Conservation (phyloP, 176 grass and related monocot genomes). For the Carex pumila region DNA sequence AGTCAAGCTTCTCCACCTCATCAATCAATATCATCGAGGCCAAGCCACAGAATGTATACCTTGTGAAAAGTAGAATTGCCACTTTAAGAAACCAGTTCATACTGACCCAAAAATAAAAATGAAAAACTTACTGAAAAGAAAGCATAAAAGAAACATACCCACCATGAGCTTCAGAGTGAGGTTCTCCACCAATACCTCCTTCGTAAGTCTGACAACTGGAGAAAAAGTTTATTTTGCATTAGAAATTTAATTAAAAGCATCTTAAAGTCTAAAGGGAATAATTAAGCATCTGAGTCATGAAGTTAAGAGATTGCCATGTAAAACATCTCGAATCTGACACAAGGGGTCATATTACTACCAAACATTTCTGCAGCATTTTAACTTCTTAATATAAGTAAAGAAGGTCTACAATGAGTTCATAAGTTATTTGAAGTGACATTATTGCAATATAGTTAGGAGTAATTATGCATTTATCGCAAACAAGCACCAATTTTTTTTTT, state of each 20-base stretch:
- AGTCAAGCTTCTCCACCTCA: conserved; percentile 73
- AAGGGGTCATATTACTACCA: not conserved
- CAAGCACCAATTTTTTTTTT: not conserved
- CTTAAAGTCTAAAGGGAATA: not conserved
- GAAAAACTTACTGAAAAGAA: conserved; percentile 8
- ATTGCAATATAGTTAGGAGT: not conserved
- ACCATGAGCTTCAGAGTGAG: conserved; percentile 96
- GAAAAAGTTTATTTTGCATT: conserved; percentile 14
- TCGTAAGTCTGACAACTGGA: conserved; percentile 96
- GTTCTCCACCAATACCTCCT: conserved; percentile 94
- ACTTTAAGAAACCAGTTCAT: not conserved
- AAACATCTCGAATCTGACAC: not conserved
- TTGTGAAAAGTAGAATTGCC: conserved; percentile 35
- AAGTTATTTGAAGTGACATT: not conserved
- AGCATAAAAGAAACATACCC: conserved; percentile 65
- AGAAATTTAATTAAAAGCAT: conserved; percentile 13
- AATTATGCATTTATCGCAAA: not conserved
- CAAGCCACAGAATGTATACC: conserved; percentile 95
- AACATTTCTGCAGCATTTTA: not conserved
- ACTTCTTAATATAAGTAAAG: not conserved
- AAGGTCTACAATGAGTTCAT: not conserved
- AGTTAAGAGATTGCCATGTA: not conserved
- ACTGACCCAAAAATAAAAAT: conserved; percentile 10
- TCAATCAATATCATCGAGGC: conserved; percentile 87
- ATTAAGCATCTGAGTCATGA: not conserved